Evolutionary conservation across 2,329 filamentous ascomycete species (phyloP).

Genomic region (Ceratocystis destructans): DNA sequence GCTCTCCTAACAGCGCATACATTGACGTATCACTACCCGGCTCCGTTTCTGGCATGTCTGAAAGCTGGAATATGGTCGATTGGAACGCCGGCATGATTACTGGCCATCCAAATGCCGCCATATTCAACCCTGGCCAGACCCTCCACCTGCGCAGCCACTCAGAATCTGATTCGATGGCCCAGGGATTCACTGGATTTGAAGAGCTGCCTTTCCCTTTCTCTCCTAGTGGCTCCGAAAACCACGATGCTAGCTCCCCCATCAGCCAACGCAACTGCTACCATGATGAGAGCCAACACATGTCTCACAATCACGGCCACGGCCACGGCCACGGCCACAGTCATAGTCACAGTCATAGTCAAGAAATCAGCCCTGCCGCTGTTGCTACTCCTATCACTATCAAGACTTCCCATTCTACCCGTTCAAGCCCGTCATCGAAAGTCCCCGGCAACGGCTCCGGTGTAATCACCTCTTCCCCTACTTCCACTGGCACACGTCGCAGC

Average conservation of each 20-base stretch:
- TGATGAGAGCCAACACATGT: conserved; percentile 27
- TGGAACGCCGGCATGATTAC: conserved; percentile 27
- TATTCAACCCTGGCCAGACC: conserved; percentile 86
- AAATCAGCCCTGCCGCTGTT: conserved; percentile 49
- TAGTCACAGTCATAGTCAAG: conserved; percentile 31
- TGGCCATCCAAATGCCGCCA: conserved; percentile 42
- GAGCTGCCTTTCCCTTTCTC: conserved; percentile 66
- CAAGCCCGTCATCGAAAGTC: conserved; percentile 41
- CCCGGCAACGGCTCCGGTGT: conserved; percentile 45
- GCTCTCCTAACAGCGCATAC: conserved; percentile 42
- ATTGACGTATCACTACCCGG: conserved; percentile 73
- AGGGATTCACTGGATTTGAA: conserved; percentile 66
- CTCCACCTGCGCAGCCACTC: conserved; percentile 77
- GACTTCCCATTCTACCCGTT: conserved; percentile 33
- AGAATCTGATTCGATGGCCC: conserved; percentile 49
- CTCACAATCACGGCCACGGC: conserved; percentile 47
- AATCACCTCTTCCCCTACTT: conserved; percentile 41
- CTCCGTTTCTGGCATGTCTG: conserved; percentile 41
- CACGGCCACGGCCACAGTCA: conserved; percentile 34
- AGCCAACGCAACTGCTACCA: conserved; percentile 50
- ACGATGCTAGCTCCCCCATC: conserved; percentile 35
- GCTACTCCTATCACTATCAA: conserved; percentile 54
- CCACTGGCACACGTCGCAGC: conserved; percentile 48
- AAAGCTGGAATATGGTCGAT: conserved; percentile 75
- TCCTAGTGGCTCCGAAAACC: conserved; percentile 45